Conservation (phyloP, 768 basidiomycete genomes). For the Leucocoprinus leucothites region DNA sequence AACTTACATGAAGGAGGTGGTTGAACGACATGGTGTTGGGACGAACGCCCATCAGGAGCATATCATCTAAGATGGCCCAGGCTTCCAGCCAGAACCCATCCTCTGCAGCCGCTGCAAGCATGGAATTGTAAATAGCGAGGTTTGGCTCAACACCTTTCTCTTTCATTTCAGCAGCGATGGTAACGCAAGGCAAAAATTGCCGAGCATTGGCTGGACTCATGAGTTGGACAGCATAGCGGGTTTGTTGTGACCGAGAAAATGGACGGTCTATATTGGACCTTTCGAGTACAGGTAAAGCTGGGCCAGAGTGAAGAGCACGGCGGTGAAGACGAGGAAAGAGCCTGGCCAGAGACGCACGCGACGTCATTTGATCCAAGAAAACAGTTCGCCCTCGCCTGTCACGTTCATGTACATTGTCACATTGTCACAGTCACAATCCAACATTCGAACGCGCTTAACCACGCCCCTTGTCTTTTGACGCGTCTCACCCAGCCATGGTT, state of each 20-base stretch:
- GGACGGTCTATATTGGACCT: neutral
- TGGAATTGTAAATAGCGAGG: constrained; percentile 49
- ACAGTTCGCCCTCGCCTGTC: neutral
- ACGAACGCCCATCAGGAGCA: constrained; percentile 46
- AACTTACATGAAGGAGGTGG: constrained; percentile 53
- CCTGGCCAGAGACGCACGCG: neutral
- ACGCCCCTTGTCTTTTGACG: neutral
- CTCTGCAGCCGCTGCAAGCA: constrained; percentile 48
- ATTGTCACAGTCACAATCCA: neutral
- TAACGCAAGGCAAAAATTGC: constrained; percentile 36
- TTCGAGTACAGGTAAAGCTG: neutral
- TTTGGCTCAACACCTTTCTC: constrained; percentile 48
- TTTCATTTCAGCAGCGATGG: constrained; percentile 58
- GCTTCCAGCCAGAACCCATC: constrained; percentile 47
- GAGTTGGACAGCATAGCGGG: constrained; percentile 8
- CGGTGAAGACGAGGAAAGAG: neutral
- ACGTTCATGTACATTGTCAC: neutral
- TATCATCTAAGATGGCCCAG: constrained; percentile 68
- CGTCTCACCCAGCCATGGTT: constrained; percentile 10
- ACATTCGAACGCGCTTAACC: neutral
- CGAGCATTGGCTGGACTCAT: neutral
- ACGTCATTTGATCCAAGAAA: constrained; percentile 3
- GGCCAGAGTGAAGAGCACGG: neutral
- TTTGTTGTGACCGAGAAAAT: constrained; percentile 5
- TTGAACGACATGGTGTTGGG: constrained; percentile 55